Evolutionary conservation across 768 basidiomycete species (phyloP).

Genomic region (Hygrophorus russula): DNA sequence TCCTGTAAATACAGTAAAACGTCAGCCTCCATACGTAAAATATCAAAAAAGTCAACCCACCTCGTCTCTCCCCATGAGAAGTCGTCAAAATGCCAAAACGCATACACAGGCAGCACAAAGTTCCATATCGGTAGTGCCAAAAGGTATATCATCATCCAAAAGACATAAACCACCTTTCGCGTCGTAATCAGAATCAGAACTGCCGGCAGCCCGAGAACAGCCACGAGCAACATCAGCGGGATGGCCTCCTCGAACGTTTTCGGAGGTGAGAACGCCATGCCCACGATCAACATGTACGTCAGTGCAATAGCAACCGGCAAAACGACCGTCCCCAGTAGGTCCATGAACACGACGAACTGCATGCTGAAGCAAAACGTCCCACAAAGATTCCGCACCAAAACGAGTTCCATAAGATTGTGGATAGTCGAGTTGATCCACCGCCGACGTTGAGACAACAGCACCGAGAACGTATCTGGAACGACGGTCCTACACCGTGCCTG

Average conservation of each 20-base stretch:
- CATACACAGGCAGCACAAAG: conserved; percentile 85
- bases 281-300: conserved; percentile 81
- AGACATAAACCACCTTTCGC: conserved; percentile 87
- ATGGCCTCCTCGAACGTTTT: conserved; percentile 85
- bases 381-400: conserved; percentile 91
- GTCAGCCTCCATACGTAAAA: conserved; percentile 2
- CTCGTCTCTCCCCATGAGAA: conserved; percentile 99
- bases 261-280: conserved; percentile 73
- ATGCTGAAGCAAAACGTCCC: conserved; percentile 99
- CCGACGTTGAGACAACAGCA: conserved; percentile 91
- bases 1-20: conserved; percentile 37
- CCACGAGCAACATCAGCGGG: conserved; percentile 77
- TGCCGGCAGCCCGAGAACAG: conserved; percentile 89
- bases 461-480: conserved; percentile 88
- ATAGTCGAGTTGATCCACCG: conserved; percentile 99
- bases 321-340: conserved; percentile 83
- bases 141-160: conserved; percentile 97
- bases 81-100: conserved; percentile 99
- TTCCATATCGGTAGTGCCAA: conserved; percentile 94
- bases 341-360: conserved; percentile 99
- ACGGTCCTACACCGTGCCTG: conserved; percentile 93
- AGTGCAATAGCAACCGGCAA: conserved; percentile 89
- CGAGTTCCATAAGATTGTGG: conserved; percentile 98
- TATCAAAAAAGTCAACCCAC: conserved; percentile 28
- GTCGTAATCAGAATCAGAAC: conserved; percentile 91